Conservation (phyloP, 257 asterid genomes). For the Forsythia suspensa region DNA sequence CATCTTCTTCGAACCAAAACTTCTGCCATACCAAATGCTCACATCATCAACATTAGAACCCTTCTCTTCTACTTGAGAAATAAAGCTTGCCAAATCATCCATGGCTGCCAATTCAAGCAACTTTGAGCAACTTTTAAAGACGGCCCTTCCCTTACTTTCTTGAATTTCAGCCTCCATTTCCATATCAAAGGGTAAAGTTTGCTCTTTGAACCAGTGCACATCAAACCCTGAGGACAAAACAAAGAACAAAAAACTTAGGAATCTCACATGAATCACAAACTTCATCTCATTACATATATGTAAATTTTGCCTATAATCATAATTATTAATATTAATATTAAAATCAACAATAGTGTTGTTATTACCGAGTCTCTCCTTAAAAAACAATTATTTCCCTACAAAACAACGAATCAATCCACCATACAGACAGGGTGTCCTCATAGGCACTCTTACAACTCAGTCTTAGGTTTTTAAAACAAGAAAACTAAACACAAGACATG, state of each 20-base stretch:
- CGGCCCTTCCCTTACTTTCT: slow-evolving; percentile 24
- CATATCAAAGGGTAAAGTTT: slow-evolving; percentile 31
- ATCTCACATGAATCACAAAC: slow-evolving; percentile 11
- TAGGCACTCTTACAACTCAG: slow-evolving; percentile 12
- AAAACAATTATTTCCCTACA: background rate
- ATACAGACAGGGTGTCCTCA: slow-evolving; percentile 26
- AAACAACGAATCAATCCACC: slow-evolving; percentile 23
- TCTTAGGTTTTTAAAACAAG: slow-evolving; percentile 6
- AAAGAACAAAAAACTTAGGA: slow-evolving; percentile 11
- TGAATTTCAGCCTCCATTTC: slow-evolving; percentile 48
- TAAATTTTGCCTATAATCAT: background rate
- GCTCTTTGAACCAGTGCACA: slow-evolving; percentile 48
- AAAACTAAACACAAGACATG: background rate
- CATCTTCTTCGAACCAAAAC: slow-evolving; percentile 69
- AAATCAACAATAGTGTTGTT: background rate
- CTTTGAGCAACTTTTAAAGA: slow-evolving; percentile 44
- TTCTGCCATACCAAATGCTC: slow-evolving; percentile 77
- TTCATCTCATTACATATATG: slow-evolving; percentile 14
- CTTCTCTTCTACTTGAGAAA: slow-evolving; percentile 49
- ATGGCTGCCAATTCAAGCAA: slow-evolving; percentile 78
- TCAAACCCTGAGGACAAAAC: slow-evolving; percentile 40
- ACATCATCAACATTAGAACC: slow-evolving; percentile 56
- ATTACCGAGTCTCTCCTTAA: background rate
- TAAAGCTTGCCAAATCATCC: slow-evolving; percentile 66
- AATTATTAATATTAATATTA: background rate